Percentiles rank a stretch among this genome's conserved stretches.
phyloP scores from a whole-genome alignment of 2,329 filamentous ascomycete species.

The Emmonsia crescens region DNA sequence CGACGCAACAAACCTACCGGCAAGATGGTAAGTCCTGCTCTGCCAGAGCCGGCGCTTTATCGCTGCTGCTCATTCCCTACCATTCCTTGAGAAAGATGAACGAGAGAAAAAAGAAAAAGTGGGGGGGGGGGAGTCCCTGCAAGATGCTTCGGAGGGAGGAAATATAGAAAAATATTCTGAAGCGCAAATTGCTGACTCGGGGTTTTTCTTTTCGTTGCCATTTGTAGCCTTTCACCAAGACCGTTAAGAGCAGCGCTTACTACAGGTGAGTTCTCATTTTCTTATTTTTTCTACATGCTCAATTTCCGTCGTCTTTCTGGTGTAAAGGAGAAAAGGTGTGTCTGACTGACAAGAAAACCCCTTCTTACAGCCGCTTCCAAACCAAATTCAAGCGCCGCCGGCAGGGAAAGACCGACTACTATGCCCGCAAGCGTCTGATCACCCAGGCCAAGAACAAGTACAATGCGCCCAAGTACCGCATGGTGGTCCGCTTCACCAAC shows the following conservation, averaged over 20 bases:
- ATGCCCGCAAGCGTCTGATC: constrained; percentile 98
- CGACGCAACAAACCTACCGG: constrained; percentile 24
- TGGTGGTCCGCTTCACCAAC: constrained; percentile 99
- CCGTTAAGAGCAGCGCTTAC: constrained; percentile 96
- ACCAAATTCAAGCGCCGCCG: constrained; percentile 99
- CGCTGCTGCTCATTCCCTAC: constrained; percentile 10
- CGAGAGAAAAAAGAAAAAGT: constrained; percentile 15
- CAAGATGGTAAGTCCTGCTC: constrained; percentile 35
- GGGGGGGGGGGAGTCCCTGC: constrained; percentile 63
- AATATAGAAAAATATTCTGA: constrained; percentile 51
- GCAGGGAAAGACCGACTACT: constrained; percentile 99
- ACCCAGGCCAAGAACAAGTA: constrained; percentile 99
- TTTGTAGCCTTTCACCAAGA: constrained; percentile 75
- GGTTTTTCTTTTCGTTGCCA: constrained; percentile 34
- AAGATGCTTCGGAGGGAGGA: constrained; percentile 90
- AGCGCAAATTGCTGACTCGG: constrained; percentile 99
- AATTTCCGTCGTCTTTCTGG: background rate
- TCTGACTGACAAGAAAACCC: background rate
- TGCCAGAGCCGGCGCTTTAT: constrained; percentile 15
- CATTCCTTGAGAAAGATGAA: constrained; percentile 6
- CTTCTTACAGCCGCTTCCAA: constrained; percentile 71
- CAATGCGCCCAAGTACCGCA: constrained; percentile 99
- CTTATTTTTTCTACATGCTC: background rate
- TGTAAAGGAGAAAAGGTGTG: background rate
- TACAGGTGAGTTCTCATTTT: constrained; percentile 64